A percentile compares a stretch with the other conserved stretches of the same genome.
Conservation (phyloP, 495 filamentous ascomycete species). For the Usnea hakonensis region DNA sequence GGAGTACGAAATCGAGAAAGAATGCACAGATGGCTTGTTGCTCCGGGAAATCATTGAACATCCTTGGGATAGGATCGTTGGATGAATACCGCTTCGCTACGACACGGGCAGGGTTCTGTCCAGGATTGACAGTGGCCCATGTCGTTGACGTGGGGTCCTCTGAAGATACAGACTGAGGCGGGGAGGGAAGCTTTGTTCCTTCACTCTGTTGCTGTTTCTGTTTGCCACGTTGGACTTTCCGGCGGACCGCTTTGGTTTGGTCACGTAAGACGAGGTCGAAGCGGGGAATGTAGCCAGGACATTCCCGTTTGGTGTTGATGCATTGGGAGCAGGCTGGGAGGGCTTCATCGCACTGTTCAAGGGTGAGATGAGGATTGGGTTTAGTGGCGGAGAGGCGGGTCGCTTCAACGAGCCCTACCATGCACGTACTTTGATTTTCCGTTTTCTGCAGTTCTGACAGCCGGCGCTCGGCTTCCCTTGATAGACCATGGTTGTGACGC, state of each 20-base stretch:
- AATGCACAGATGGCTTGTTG: slow-evolving; percentile 48
- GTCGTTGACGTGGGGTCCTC: background rate
- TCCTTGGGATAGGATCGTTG: slow-evolving; percentile 9
- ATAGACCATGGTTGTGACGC: slow-evolving; percentile 50
- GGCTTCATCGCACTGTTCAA: slow-evolving; percentile 42
- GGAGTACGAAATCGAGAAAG: slow-evolving; percentile 47
- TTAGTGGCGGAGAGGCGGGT: background rate
- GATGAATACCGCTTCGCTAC: background rate
- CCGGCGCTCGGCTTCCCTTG: slow-evolving; percentile 63
- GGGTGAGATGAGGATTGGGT: slow-evolving; percentile 5
- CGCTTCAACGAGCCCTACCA: background rate
- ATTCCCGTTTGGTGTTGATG: slow-evolving; percentile 38
- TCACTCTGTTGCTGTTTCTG: slow-evolving; percentile 12
- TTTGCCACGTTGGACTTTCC: slow-evolving; percentile 32
- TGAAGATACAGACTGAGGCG: slow-evolving; percentile 7
- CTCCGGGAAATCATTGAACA: slow-evolving; percentile 29
- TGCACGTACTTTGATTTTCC: slow-evolving; percentile 49
- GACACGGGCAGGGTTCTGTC: slow-evolving; percentile 1
- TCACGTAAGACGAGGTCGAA: slow-evolving; percentile 63
- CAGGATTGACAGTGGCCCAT: slow-evolving; percentile 7
- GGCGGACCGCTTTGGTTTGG: slow-evolving; percentile 53
- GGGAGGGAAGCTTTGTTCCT: slow-evolving; percentile 28
- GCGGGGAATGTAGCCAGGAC: slow-evolving; percentile 59
- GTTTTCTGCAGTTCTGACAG: slow-evolving; percentile 56
- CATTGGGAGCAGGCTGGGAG: slow-evolving; percentile 43